Evolutionary conservation across 2,329 filamentous ascomycete species (phyloP), one percentile per base, ranked within the genome.

Genomic region (Colletotrichum noveboracense): DNA sequence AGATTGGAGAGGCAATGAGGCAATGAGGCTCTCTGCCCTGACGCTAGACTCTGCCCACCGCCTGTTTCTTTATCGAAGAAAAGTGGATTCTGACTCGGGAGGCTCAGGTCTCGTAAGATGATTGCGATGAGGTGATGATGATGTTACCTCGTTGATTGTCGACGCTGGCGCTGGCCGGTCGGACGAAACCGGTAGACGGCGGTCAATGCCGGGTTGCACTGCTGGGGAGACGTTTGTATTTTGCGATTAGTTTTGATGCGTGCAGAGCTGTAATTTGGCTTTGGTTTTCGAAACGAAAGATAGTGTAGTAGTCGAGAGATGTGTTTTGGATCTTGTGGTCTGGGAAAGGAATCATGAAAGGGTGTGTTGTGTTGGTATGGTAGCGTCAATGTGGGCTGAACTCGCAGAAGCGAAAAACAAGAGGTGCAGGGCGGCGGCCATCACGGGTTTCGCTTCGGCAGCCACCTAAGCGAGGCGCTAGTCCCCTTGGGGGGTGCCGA

Each of bases 61-160:
- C 64, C 28, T 55, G 48, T 60, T 68, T 55, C 9, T 28, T 68
- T 60, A 65, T 16, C 48, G 43, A 26, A 10, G 16, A 16, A 67
- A 64, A 60, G 70, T 76, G 74, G 74, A 36, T 65, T 68, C 69
- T 76, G 74, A 74, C 52, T 71, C 72, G 72, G 43, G 24, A 70
- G 71, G 58, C 66, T 67, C 56, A 32, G 58, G 56, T 13, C 43
- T 70, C 74, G 74, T 73, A 69, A 76, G 74, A 76, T 30, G 34
- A 18, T 38, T 14, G 43, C 10, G 34, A 74, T 76, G 74, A 65
- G 43, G 65, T 74, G 74, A 76, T 76, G 70, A 72, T 75, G 74
- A 74, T 76, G 70, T 65, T 69, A 74, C 48, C 62, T 55, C 24
- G 58, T 21, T n/a, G 8, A 18, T n/a, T 24, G 24, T 28, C 14